These are phyloP conservation scores for Viola pubescens DNA, from an alignment of 441 rosid species.

Conservation along the genomic window DNA sequence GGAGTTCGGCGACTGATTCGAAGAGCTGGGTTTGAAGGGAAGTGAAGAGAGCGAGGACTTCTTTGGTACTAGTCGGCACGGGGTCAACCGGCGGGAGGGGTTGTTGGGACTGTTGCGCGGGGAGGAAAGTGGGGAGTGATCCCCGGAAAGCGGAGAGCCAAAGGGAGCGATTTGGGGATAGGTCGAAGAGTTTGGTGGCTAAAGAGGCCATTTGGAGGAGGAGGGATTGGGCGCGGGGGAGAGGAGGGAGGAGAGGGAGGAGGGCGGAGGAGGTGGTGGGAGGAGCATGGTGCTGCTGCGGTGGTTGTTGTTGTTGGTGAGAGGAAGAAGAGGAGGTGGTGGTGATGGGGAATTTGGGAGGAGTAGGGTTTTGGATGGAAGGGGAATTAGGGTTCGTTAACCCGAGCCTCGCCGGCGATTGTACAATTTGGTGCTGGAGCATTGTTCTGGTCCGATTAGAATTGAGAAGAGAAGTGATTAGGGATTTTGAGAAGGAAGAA, in stretches of 20 bases:
- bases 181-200: constrained; percentile 59
- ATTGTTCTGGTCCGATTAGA: constrained; percentile 21
- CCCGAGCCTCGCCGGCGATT: constrained; percentile 84
- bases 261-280: constrained; percentile 56
- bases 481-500: background rate
- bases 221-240: constrained; percentile 72
- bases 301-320: constrained; percentile 22
- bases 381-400: constrained; percentile 70
- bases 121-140: constrained; percentile 56
- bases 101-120: constrained; percentile 41
- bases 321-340: background rate
- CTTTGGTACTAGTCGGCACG: constrained; percentile 53
- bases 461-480: too few species aligned
- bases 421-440: constrained; percentile 72
- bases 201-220: constrained; percentile 85
- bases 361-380: constrained; percentile 54
- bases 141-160: constrained; percentile 80
- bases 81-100: constrained; percentile 45
- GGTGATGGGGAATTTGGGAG: constrained; percentile 42
- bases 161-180: constrained; percentile 56
- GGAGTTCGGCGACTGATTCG: constrained; percentile 82
- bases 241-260: constrained; percentile 76
- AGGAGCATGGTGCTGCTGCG: constrained; percentile 18
- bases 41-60: constrained; percentile 50
- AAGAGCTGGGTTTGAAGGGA: constrained; percentile 81